Evolutionary conservation across 805 yeast genomes (phyloP).

Genomic region (Kazachstania taianensis): DNA sequence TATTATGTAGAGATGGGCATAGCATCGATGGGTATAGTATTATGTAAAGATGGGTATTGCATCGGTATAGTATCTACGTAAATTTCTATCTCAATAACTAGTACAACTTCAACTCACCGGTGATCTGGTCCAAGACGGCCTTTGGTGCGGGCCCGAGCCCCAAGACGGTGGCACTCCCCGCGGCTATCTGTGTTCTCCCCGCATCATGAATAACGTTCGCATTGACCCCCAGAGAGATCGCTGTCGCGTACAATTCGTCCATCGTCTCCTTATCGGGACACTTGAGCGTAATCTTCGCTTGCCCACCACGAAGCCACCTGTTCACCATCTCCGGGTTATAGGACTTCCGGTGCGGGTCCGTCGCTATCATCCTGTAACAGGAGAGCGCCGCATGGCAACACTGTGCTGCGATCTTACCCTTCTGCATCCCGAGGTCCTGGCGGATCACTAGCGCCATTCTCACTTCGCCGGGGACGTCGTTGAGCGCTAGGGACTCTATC

Average conservation of each 20-base stretch:
- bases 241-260: constrained; percentile 70
- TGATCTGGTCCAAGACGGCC: constrained; percentile 64
- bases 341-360: constrained; percentile 36
- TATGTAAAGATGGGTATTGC: background rate
- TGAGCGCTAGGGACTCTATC: constrained; percentile 49
- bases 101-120: constrained; percentile 68
- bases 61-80: background rate
- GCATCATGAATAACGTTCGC: constrained; percentile 86
- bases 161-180: constrained; percentile 92
- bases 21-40: no score
- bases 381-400: constrained; percentile 97
- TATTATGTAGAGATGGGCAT: background rate
- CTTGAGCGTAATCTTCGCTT: constrained; percentile 86
- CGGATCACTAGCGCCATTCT: constrained; percentile 83
- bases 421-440: constrained; percentile 81
- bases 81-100: constrained; percentile 30
- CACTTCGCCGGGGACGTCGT: constrained; percentile 67
- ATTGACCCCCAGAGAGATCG: constrained; percentile 68
- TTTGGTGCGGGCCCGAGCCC: constrained; percentile 97
- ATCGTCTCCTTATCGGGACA: constrained; percentile 56
- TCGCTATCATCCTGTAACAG: constrained; percentile 60
- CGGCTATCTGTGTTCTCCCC: constrained; percentile 92
- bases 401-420: constrained; percentile 96
- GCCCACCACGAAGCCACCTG: constrained; percentile 80
- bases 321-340: constrained; percentile 53